Conservation (phyloP, 192 early-diverging fungal genomes). For the Backusella psychrophila region DNA sequence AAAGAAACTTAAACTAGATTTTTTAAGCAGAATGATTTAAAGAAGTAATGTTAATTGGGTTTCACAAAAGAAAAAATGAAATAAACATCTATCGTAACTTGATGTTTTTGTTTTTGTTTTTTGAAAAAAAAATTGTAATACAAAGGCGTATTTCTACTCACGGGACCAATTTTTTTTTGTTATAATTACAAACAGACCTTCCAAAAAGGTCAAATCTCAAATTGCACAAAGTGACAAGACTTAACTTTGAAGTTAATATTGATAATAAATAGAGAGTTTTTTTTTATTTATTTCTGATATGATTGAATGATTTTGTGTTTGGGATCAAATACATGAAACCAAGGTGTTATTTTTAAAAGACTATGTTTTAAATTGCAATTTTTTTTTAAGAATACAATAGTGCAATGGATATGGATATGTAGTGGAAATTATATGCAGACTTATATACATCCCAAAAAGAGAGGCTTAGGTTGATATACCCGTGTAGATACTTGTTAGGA, state of each 20-base stretch:
- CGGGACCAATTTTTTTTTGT: not conserved
- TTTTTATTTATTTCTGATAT: constrained; percentile 1
- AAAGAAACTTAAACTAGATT: not conserved
- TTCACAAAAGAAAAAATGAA: not conserved
- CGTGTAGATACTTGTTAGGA: not conserved
- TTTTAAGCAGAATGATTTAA: not conserved
- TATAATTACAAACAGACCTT: not conserved
- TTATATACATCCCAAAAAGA: constrained; percentile 2
- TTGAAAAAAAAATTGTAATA: not conserved
- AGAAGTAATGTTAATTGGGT: not conserved
- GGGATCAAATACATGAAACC: not conserved
- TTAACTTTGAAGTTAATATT: not conserved
- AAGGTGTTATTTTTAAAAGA: not conserved
- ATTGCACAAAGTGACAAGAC: not conserved
- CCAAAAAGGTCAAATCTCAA: not conserved
- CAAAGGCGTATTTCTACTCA: not conserved
- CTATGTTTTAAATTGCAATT: not conserved
- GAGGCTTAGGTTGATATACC: not conserved
- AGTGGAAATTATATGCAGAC: not conserved
- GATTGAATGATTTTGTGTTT: not conserved
- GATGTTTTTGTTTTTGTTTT: not conserved
- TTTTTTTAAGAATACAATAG: constrained; percentile 1
- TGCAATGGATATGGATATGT: not conserved
- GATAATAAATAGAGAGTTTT: not conserved
- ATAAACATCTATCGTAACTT: not conserved